Conservation (phyloP, 2,329 filamentous ascomycete genomes). For the Chrysoporthe deuterocubensis region DNA sequence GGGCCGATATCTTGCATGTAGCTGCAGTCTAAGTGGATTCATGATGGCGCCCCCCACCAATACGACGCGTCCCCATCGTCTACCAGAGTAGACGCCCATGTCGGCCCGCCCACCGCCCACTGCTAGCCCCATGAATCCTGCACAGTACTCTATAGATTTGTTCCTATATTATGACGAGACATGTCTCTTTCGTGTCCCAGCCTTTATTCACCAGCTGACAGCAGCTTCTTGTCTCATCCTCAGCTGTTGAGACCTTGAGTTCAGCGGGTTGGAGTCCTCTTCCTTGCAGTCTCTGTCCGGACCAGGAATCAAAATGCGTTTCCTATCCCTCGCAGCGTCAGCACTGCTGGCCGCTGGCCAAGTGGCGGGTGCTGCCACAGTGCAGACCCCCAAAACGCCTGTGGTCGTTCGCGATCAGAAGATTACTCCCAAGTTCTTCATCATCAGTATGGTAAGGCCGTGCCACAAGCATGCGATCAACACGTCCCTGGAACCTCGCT, state of each 20-base stretch:
- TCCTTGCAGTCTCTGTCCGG: neutral
- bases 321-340: constrained; percentile 19
- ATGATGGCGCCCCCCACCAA: neutral
- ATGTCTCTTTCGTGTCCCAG: neutral
- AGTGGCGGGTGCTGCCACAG: constrained; percentile 17
- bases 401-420: constrained; percentile 27
- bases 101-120: neutral
- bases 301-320: constrained; percentile 18
- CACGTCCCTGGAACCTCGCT: neutral
- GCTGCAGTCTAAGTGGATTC: constrained; percentile 15
- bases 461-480: neutral
- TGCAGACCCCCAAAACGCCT: constrained; percentile 14
- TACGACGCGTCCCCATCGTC: neutral
- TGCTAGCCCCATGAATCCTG: constrained; percentile 2
- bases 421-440: constrained; percentile 63
- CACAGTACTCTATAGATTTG: neutral
- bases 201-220: neutral
- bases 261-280: constrained; percentile 8
- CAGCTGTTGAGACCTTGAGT: neutral
- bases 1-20: constrained; percentile 14
- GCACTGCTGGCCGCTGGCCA: constrained; percentile 25
- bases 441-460: constrained; percentile 61
- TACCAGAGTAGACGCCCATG: neutral
- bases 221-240: neutral
- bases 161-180: neutral